Evolutionary conservation across 345 rosid genomes (phyloP), one percentile per base, ranked within the genome.

Genomic region (Pelargonium nanum): DNA sequence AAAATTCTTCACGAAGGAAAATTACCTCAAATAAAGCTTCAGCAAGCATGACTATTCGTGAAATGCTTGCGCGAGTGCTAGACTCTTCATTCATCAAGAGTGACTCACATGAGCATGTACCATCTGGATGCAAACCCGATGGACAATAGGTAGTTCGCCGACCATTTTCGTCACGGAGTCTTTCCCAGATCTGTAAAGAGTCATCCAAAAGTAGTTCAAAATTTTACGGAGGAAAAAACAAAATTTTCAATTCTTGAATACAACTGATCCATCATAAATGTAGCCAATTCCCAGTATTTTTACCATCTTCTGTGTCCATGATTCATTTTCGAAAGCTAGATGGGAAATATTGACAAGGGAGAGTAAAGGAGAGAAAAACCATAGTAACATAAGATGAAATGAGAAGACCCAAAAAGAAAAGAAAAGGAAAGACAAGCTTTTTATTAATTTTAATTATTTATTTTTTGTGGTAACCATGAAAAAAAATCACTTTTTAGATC

Each of bases 21-120:
- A 53, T 24, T 69, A 84, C 94, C 89, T 86, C 94, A 70, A 84
- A 81, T n/a, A 86, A 75, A 72, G 94, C 89, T 72, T 86, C 89
- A 44, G 89, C 86, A 26, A 86, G 89, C 94, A 86, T 80, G 55
- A 84, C 83, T 65, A 84, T 84, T 58, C 94, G 80, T 28, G 89
- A 82, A 66, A 86, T 78, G 72, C 86, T 79, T 62, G 80, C 76
- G 73, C 75, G 84, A 58, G 78, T 73, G 68, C 72, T 73, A 22
- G 84, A 65, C 59, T 81, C 83, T 48, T 83, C 85, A 7, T 64
- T 70, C 53, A 68, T 67, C 53, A 71, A 55, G 24, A 66, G 60
- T 64, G 82, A 73, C 58, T 86, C 82, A 66, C 89, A 86, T 1
- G 81, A 84, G 76, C 94, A 86, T 56, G 71, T 56, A 48, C 89